A percentile compares a stretch with the other conserved stretches of the same genome.
These are phyloP conservation scores for Phytophthora hybrid DNA, from an alignment of 352 stramenopile species.

Conservation along the genomic window DNA sequence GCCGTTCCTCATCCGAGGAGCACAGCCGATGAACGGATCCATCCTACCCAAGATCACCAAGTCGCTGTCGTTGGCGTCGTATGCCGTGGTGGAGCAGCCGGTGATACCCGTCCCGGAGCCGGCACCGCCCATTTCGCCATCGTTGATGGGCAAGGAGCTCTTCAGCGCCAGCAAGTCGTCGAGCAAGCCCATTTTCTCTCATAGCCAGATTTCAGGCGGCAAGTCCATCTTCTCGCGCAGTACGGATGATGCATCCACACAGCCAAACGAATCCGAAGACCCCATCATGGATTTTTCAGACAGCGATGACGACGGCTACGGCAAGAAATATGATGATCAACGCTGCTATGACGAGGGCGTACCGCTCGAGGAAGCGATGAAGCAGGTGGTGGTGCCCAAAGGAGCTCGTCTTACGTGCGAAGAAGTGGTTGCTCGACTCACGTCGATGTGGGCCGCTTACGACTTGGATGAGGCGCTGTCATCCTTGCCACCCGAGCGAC, in stretches of 20 bases:
- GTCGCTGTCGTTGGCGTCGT: conserved; percentile 76
- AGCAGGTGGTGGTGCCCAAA: conserved; percentile 75
- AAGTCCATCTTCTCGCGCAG: conserved; percentile 46
- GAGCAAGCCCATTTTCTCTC: conserved; percentile 48
- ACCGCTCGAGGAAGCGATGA: conserved; percentile 78
- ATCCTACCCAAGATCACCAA: conserved; percentile 79
- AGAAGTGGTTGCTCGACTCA: conserved; percentile 80
- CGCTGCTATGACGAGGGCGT: conserved; percentile 74
- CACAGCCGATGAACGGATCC: conserved; percentile 76
- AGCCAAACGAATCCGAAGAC: conserved; percentile 68
- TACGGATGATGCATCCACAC: conserved; percentile 49
- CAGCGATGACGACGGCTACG: conserved; percentile 53
- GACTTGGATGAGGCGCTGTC: conserved; percentile 66
- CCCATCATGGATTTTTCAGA: conserved; percentile 50
- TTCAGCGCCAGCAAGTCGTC: conserved; percentile 52
- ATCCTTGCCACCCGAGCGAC: conserved; percentile 53
- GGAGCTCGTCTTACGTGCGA: conserved; percentile 68
- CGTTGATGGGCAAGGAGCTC: conserved; percentile 32
- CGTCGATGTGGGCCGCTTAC: conserved; percentile 84
- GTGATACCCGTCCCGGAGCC: conserved; percentile 41
- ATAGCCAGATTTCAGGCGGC: conserved; percentile 40
- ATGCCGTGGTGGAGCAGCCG: conserved; percentile 56
- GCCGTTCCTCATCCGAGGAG: conserved; percentile 80
- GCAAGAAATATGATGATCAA: conserved; percentile 64
- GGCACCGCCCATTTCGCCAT: conserved; percentile 43